Percentiles rank a stretch among this genome's conserved stretches.
Conservation (phyloP, 1,284 basidiomycete species). For the Ustilago loliicola region DNA sequence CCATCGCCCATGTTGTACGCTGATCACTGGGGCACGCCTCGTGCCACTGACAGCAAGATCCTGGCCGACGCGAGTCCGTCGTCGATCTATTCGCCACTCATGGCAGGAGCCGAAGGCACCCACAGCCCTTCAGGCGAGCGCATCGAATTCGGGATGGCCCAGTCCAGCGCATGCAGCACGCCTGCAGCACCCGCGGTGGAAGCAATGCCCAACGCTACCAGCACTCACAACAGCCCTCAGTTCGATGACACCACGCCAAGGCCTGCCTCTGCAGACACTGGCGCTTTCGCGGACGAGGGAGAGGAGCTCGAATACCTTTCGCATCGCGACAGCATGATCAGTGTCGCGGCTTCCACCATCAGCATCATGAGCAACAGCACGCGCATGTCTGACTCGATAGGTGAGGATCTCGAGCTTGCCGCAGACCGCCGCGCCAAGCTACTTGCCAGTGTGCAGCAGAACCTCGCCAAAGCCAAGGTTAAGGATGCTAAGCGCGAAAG, state of each 20-base stretch:
- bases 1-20: slow-evolving; percentile 48
- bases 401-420: slow-evolving; percentile 45
- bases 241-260: slow-evolving; percentile 30
- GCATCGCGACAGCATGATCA: slow-evolving; percentile 49
- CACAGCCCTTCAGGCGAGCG: slow-evolving; percentile 27
- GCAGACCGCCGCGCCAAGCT: slow-evolving; percentile 49
- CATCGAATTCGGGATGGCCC: slow-evolving; percentile 30
- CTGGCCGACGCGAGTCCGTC: slow-evolving; percentile 7
- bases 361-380: slow-evolving; percentile 57
- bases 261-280: slow-evolving; percentile 20
- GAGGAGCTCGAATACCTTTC: slow-evolving; percentile 30
- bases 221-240: slow-evolving; percentile 15
- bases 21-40: slow-evolving; percentile 27
- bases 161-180: slow-evolving; percentile 16
- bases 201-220: slow-evolving; percentile 5
- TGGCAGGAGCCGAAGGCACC: slow-evolving; percentile 8
- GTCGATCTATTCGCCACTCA: slow-evolving; percentile 25
- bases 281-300: slow-evolving; percentile 21
- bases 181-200: slow-evolving; percentile 13
- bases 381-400: slow-evolving; percentile 47
- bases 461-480: slow-evolving; percentile 38
- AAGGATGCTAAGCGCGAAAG: slow-evolving; percentile 48
- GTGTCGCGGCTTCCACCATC: slow-evolving; percentile 52
- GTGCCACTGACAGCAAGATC: not conserved
- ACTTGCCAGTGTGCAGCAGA: slow-evolving; percentile 51